Base-by-base conservation (phyloP, 2,329 filamentous ascomycete species). In the Fusarium foetens region DNA sequence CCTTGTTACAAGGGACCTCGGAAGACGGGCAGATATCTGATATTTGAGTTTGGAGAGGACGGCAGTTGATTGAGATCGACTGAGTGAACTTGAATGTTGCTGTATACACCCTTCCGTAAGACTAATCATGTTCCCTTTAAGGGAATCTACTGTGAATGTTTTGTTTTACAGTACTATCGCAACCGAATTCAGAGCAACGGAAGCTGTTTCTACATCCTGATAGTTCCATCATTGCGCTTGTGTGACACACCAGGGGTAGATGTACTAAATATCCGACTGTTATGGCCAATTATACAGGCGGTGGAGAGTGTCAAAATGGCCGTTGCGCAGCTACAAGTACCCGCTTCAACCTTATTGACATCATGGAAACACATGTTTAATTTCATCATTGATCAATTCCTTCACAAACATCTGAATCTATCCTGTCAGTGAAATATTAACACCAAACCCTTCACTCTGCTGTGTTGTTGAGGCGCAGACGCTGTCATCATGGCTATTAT, bases 401-500 rank as follows among this genome's bases (percentile, higher is more conserved):
- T 25, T 42, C n/a, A 6, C 23, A 9, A 17, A 13, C 8, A 17
- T 9, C 19, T 38, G 17, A 41, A 12, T 38, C 41, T 4, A 7
- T 23, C n/a, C 9, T 35, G 12, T 27, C 25, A 12, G 21, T 4
- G 17, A 38, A n/a, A 23, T 16, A 19, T 3, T 19, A 3, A 17
- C 13, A 6, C n/a, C 23, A 1, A 5, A 12, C 1, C 13, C 23
- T 29, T 23, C 2, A 11, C 35, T 16, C 17, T 51, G 42, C 39
- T 55, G 49, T n/a, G 45, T 43, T 39, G 43, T 63, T 42, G 46
- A 62, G 27, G n/a, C 31, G 17, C 41, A 52, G 29, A 43, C 25
- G 21, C 21, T 45, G 62, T 57, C 63, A 75, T 57, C 62, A 87
- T 87, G 84, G 82, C 85, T 16, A 77, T 89, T 53, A 75, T 89